phyloP scores from a whole-genome alignment of 2,329 filamentous ascomycete species.

The Fusarium miscanthi region DNA sequence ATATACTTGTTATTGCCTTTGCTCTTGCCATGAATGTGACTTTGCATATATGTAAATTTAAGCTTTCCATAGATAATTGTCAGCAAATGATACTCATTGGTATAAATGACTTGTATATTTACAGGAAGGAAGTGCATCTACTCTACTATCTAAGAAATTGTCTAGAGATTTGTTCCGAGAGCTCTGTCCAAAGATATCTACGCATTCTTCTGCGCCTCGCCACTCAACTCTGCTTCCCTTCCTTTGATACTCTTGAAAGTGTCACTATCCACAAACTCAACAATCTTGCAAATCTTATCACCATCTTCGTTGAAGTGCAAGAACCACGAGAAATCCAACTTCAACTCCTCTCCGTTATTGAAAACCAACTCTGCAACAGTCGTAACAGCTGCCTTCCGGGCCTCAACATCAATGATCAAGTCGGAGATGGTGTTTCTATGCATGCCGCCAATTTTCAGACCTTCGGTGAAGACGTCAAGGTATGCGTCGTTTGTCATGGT shows the following conservation, averaged over 20 bases:
- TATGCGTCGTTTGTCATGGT: constrained; percentile 20
- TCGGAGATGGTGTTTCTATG: background rate
- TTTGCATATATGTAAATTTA: background rate
- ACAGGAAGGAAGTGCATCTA: rapidly evolving
- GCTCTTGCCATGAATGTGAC: background rate
- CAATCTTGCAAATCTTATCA: constrained; percentile 12
- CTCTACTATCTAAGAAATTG: background rate
- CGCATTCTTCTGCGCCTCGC: background rate
- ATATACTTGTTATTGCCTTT: background rate
- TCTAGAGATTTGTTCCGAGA: too few species aligned
- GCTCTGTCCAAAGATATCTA: background rate
- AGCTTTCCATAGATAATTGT: too few species aligned
- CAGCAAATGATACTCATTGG: rapidly evolving
- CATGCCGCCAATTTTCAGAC: constrained; percentile 9
- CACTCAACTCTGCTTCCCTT: background rate
- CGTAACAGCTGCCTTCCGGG: constrained; percentile 11
- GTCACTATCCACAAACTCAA: constrained; percentile 29
- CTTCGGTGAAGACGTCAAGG: constrained; percentile 3
- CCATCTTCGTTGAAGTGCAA: constrained; percentile 21
- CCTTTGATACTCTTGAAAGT: background rate
- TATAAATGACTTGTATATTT: background rate
- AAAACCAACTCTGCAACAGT: constrained; percentile 3
- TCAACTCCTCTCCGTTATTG: background rate
- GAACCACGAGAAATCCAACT: constrained; percentile 25
- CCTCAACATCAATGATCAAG: constrained; percentile 9